phyloP scores from a whole-genome alignment of 352 stramenopile genomes.

The Globisporangium lucens region DNA sequence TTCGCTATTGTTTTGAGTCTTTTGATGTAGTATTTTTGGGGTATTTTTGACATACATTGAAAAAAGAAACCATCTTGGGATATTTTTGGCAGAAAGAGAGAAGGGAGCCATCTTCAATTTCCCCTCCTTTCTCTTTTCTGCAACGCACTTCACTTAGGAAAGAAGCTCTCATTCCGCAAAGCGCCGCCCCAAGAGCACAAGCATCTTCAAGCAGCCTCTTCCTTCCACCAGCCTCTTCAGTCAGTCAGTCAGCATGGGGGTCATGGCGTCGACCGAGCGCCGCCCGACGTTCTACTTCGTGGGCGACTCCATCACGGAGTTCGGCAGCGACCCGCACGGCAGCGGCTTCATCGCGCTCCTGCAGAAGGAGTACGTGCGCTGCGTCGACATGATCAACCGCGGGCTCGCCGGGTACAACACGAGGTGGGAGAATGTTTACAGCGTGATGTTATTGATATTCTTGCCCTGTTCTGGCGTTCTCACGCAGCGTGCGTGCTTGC shows the following conservation, averaged over 20 bases:
- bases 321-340: slow-evolving; percentile 29
- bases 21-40: not conserved
- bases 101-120: not conserved
- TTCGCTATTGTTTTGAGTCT: not conserved
- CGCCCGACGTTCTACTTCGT: slow-evolving; percentile 41
- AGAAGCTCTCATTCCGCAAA: slow-evolving; percentile 1
- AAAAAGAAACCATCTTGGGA: not conserved
- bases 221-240: not conserved
- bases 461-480: not conserved
- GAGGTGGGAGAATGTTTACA: slow-evolving; percentile 12
- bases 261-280: slow-evolving; percentile 5
- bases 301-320: slow-evolving; percentile 71
- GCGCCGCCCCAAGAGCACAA: not conserved
- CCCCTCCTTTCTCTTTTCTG: not conserved
- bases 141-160: not conserved
- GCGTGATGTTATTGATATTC: not conserved
- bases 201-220: not conserved
- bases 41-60: not conserved
- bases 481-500: not conserved
- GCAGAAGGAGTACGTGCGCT: slow-evolving; percentile 46
- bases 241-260: slow-evolving; percentile 6
- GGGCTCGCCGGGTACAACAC: slow-evolving; percentile 59
- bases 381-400: slow-evolving; percentile 53
- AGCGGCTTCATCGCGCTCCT: slow-evolving; percentile 49
- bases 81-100: not conserved